phyloP scores from a whole-genome alignment of 2,329 filamentous ascomycete genomes.

The Drechslerella stenobrocha region DNA sequence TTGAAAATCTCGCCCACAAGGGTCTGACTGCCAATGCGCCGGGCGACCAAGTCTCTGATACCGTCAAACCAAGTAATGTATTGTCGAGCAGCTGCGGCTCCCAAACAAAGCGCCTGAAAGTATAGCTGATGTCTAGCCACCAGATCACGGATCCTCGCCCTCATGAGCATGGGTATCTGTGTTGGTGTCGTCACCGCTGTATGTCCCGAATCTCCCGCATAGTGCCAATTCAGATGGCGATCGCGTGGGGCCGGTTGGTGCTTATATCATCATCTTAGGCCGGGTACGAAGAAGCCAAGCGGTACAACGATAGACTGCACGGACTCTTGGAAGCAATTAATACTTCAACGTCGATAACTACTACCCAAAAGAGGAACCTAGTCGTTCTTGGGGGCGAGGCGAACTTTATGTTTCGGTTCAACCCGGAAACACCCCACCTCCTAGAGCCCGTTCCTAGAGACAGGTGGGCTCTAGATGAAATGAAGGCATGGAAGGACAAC shows the following conservation, averaged over 20 bases:
- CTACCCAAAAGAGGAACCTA: constrained; percentile 72
- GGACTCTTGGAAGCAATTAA: constrained; percentile 81
- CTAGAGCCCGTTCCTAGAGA: constrained; percentile 68
- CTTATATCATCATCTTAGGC: constrained; percentile 58
- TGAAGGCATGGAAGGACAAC: constrained; percentile 73
- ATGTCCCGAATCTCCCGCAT: constrained; percentile 8
- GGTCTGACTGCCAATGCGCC: background rate
- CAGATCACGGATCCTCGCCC: constrained; percentile 63
- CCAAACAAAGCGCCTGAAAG: background rate
- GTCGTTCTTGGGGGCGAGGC: constrained; percentile 94
- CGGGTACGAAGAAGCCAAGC: constrained; percentile 83
- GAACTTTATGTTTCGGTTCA: constrained; percentile 86
- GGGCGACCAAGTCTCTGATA: constrained; percentile 37
- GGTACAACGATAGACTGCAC: constrained; percentile 83
- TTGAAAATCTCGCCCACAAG: background rate
- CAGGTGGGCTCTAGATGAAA: constrained; percentile 76
- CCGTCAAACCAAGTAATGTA: constrained; percentile 47
- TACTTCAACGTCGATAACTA: constrained; percentile 63
- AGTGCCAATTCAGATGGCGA: background rate
- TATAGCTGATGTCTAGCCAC: background rate
- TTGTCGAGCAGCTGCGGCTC: background rate
- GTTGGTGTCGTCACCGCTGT: constrained; percentile 90
- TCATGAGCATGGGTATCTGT: constrained; percentile 76
- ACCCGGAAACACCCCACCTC: constrained; percentile 66
- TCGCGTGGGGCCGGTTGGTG: background rate